A percentile compares a stretch with the other conserved stretches of the same genome.
These are phyloP conservation scores for Aspergillus luchuensis DNA, from an alignment of 2,329 filamentous ascomycete species.

Conservation along the genomic window DNA sequence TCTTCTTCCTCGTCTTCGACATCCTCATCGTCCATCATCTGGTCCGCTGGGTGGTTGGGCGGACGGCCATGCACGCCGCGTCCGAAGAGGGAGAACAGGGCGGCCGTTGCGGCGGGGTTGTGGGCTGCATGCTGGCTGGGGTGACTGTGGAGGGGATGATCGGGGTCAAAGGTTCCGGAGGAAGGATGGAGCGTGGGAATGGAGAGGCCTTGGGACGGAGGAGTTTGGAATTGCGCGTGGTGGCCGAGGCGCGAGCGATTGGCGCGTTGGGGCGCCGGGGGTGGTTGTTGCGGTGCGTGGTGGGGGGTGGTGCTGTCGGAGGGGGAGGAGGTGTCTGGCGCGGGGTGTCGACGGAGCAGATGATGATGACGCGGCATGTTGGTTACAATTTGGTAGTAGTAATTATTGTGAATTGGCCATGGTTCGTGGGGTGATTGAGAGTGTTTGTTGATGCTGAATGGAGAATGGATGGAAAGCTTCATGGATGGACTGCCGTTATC, in stretches of 20 bases:
- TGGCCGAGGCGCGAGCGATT: conserved; percentile 17
- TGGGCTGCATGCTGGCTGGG: not conserved
- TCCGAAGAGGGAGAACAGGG: conserved; percentile 25
- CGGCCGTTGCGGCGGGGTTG: conserved; percentile 23
- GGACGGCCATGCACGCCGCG: conserved; percentile 16
- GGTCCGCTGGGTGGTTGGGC: not conserved
- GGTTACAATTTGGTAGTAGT: not conserved
- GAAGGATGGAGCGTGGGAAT: conserved; percentile 32
- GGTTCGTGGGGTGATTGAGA: not conserved
- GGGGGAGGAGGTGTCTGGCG: conserved; percentile 8
- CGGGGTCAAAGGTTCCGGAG: conserved; percentile 27
- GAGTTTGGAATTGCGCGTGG: conserved; percentile 35
- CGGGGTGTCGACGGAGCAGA: conserved; percentile 6
- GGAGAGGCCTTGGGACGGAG: conserved; percentile 32
- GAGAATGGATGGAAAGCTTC: not conserved
- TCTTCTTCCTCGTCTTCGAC: not conserved
- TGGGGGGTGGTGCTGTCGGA: not conserved
- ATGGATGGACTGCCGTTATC: not conserved
- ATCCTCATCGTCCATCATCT: conserved; percentile 10
- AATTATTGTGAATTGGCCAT: not conserved
- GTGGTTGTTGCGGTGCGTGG: conserved; percentile 7
- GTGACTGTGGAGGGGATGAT: conserved; percentile 23
- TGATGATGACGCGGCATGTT: conserved; percentile 28
- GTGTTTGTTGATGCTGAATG: not conserved
- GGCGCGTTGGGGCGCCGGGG: conserved; percentile 16